Evolutionary conservation across 2,329 filamentous ascomycete genomes (phyloP).

Genomic region (Pestalotiopsis fici): DNA sequence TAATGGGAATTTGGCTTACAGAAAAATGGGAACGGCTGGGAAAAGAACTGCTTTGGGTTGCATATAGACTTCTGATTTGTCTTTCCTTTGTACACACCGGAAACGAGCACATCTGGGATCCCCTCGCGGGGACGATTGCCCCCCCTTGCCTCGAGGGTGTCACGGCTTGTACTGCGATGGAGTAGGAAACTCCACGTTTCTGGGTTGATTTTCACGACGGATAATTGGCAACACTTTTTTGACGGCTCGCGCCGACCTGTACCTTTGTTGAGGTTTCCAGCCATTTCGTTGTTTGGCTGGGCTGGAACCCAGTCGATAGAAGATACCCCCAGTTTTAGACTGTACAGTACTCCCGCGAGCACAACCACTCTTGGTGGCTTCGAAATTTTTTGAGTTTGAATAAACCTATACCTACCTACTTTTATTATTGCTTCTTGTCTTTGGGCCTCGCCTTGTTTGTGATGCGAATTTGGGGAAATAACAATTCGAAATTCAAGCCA

Average conservation of each 20-base stretch:
- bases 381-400: not conserved
- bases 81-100: conserved; percentile 18
- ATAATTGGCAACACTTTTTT: conserved; percentile 21
- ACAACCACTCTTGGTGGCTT: conserved; percentile 2
- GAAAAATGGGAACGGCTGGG: conserved; percentile 29
- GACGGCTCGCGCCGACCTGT: conserved; percentile 18
- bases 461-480: not conserved
- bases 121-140: conserved; percentile 22
- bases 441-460: not conserved
- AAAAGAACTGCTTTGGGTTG: conserved; percentile 26
- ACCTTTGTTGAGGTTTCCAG: conserved; percentile 26
- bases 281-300: conserved; percentile 29
- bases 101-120: conserved; percentile 12
- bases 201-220: conserved; percentile 14
- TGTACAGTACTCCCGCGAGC: conserved; percentile 26
- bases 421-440: not conserved
- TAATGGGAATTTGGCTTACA: conserved; percentile 24
- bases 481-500: not conserved
- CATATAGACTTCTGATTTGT: conserved; percentile 35
- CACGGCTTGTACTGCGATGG: conserved; percentile 27
- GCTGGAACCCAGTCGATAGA: conserved; percentile 36
- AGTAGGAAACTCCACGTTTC: conserved; percentile 15
- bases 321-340: conserved; percentile 36
- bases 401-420: conserved; percentile 1
- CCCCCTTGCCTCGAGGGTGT: conserved; percentile 17